Base-by-base conservation (phyloP, 2,329 filamentous ascomycete genomes). In the Magnaporthiopsis incrustans region DNA sequence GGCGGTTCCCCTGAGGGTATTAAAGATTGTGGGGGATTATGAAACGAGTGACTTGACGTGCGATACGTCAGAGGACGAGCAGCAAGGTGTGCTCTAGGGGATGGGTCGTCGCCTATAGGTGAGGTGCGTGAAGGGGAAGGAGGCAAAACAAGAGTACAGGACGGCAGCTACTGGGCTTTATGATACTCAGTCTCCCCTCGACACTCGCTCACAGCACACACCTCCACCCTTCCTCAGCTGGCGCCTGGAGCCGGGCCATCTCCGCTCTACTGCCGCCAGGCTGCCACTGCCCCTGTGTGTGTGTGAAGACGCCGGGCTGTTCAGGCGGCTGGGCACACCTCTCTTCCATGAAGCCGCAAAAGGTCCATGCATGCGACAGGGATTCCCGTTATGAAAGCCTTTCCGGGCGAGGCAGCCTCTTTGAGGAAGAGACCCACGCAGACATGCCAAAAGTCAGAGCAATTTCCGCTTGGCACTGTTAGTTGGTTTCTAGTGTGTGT, bases 21-120 rank as follows among this genome's bases (percentile, higher is more conserved):
- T 71, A 72, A 67, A 65, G 65, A 67, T 57, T 58, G 65, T 64
- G 4, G 22, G 56, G 65, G 64, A 57, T 60, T 56, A 27, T 32
- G 63, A 67, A 77, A 76, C 66, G 77, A 79, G 66, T 74, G 77
- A 67, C 70, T 76, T 76, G 78, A 79, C 78, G 78, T 76, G 66
- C 71, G 70, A 73, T 75, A 79, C 78, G 78, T 78, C 78, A 73
- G 70, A 71, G 72, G 72, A 74, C 71, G 74, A 77, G 75, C 74
- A 71, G 70, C 32, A 35, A 69, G 67, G 62, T 66, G 71, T 69
- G 72, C 70, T 74, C 71, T 70, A 60, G 62, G 27, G 22, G 30
- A 15, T 25, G 30, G 61, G 50, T 18, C 56, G 61, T 56, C 30
- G 32, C 22, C 8, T 38, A 50, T 18, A 32, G n/a, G 3, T 58